A percentile compares a stretch with the other conserved stretches of the same genome.
Evolutionary conservation across 306 rosid genomes (phyloP).

Genomic region (Prunus mira): DNA sequence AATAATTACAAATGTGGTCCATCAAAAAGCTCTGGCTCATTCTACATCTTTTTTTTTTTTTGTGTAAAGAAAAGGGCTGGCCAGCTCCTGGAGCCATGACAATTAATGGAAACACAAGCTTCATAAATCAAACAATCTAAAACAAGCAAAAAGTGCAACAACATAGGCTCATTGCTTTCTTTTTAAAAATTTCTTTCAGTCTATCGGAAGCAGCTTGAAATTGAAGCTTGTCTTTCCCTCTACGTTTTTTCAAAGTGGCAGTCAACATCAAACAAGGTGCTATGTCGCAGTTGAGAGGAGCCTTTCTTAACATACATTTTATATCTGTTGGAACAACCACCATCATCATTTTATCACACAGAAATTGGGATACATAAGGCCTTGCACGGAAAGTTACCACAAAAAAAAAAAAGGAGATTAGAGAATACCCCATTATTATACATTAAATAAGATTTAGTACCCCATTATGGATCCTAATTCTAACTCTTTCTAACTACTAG

Average conservation of each 20-base stretch:
- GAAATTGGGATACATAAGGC: constrained; percentile 24
- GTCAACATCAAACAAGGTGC: constrained; percentile 31
- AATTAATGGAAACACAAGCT: constrained; percentile 1
- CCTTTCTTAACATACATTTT: constrained; percentile 16
- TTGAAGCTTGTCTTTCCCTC: constrained; percentile 38
- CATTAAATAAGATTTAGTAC: background rate
- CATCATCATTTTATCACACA: background rate
- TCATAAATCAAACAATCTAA: background rate
- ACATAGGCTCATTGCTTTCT: background rate
- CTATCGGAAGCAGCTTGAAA: background rate
- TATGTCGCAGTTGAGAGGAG: constrained; percentile 28
- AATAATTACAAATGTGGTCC: background rate
- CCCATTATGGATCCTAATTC: constrained; percentile 32
- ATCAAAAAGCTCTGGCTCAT: background rate
- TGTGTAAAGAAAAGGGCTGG: background rate
- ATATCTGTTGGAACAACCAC: constrained; percentile 53
- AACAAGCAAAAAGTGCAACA: background rate
- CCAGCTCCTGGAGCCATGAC: background rate
- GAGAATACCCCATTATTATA: background rate
- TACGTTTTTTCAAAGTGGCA: constrained; percentile 37
- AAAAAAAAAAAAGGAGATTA: background rate
- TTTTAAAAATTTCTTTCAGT: background rate
- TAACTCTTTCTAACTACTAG: background rate
- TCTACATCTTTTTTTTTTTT: background rate
- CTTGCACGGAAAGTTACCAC: constrained; percentile 47